Base-by-base conservation (phyloP, 345 rosid genomes). In the Euphorbia peplus region DNA sequence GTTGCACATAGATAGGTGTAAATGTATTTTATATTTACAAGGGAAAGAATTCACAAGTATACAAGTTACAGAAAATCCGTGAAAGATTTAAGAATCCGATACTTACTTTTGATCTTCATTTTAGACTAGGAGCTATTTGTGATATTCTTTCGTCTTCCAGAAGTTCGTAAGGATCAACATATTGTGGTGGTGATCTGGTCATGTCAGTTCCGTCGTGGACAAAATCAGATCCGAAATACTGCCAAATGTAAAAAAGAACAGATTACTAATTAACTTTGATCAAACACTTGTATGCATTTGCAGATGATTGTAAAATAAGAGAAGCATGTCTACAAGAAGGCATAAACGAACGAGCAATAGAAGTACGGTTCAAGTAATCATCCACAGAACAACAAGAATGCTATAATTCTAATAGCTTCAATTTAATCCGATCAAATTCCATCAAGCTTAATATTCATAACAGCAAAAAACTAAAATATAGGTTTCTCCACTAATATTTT, bases 101-200 rank as follows among this genome's bases (percentile, higher is more conserved):
- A 16, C 54, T 18, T 5, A 21, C 4, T 44, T 11, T 52, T 26
- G 29, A 21, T 5, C 19, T 60, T 84, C 85, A 93, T 61, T 88
- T 82, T 68, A 91, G 26, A 61, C 64, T 76, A 25, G 90, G 90
- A 54, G 88, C 80, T 21, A 71, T 84, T 73, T 77, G 82, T 42
- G 96, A 89, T 16, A 89, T 88, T 72, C 93, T 87, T 84, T 90
- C 88, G 48, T 91, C 99, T 75, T 91, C 88, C 71, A 88, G 78
- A 4, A 95, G 88, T 13, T 83, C 67, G 63, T 87, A 91, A 1
- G 97, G 99, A 78, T 83, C 93, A 2, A 83, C 66, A 48, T 86
- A 83, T 26, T 70, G 86, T 8, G 93, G 93, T 5, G 86, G 78
- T 1, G 89, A 77, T n/a, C 68, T n/a, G 1, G 82, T 60, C 7